Base-by-base conservation (phyloP, 441 rosid species). In the Brassica hybrid region DNA sequence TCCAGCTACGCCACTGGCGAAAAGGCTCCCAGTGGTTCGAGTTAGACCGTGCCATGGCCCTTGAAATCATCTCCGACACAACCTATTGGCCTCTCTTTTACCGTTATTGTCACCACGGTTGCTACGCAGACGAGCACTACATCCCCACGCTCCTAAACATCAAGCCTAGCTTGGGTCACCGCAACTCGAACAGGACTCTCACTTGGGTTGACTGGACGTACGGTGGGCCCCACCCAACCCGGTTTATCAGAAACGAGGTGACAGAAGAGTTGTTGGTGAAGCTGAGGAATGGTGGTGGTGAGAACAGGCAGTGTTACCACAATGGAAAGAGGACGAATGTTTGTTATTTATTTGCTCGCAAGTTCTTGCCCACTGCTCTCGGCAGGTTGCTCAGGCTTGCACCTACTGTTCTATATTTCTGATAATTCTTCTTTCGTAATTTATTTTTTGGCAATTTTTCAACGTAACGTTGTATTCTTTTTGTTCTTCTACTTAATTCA, bases 11-110 rank as follows among this genome's bases (percentile, higher is more conserved):
- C 0, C 85, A 91, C 67, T 94, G 98, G 99, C 71, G 99, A 16
- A 94, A 95, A 83, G 98, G 99, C 2, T 82, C 97, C 1, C 98
- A 95, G 34, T 94, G 99, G 98, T 88, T 94, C 66, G 94, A 88
- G 75, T 52, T 94, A 61, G 89, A 90, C 76, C 87, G 99, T 17
- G 76, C 76, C 12, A 84, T 91, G 0, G 98, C 97, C 38, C 0
- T 86, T 0, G 87, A 87, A 34, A 80, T 93, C 7, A 88, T 94
- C 18, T 89, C 97, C 0, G 99, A 94, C 71, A 69, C 12, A 21
- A 80, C 11, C 5, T 93, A 88, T 23, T 83, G 89, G 72, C 87
- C 88, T 3, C 19, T 82, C 18, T 91, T 94, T 77, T 79, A 85
- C 17, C 77, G 81, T 16, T 13, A 75, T 36, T 95, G 99, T 84